Conservation (phyloP, 768 basidiomycete species). For the Boletus speciosus region DNA sequence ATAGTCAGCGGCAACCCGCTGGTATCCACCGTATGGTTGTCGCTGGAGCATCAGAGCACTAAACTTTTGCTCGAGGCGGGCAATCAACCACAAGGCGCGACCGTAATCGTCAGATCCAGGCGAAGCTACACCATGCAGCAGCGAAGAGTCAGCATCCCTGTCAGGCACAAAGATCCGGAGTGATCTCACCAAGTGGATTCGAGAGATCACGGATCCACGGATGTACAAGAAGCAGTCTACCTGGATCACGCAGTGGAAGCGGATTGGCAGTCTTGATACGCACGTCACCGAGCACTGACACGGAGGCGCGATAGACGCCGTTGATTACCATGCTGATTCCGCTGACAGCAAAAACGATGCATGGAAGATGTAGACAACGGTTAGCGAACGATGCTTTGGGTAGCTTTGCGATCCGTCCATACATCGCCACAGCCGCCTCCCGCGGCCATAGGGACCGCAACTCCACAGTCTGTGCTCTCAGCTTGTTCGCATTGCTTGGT, state of each 20-base stretch:
- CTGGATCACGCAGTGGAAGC: background rate
- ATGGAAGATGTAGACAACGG: slow-evolving; percentile 3
- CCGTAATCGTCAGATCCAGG: background rate
- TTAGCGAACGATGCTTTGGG: background rate
- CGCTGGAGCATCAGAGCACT: background rate
- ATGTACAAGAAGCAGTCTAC: background rate
- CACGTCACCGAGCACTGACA: background rate
- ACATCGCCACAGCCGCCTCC: background rate
- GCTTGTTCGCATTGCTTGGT: background rate
- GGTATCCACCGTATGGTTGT: background rate
- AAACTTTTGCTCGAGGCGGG: slow-evolving; percentile 5
- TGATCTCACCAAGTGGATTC: background rate
- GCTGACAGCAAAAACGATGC: background rate
- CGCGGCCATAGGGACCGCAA: background rate
- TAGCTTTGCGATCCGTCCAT: background rate
- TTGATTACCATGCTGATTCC: background rate
- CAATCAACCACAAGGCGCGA: slow-evolving; percentile 2
- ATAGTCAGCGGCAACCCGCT: slow-evolving; percentile 5
- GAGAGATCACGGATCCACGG: slow-evolving; percentile 1
- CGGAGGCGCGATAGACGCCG: background rate
- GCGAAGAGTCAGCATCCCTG: background rate
- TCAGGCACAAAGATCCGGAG: background rate
- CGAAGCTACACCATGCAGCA: background rate
- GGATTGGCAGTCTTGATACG: background rate
- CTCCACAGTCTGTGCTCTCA: background rate